Evolutionary conservation across 441 rosid genomes (phyloP), one percentile per base, ranked within the genome.

Genomic region (Syzygium malaccense): DNA sequence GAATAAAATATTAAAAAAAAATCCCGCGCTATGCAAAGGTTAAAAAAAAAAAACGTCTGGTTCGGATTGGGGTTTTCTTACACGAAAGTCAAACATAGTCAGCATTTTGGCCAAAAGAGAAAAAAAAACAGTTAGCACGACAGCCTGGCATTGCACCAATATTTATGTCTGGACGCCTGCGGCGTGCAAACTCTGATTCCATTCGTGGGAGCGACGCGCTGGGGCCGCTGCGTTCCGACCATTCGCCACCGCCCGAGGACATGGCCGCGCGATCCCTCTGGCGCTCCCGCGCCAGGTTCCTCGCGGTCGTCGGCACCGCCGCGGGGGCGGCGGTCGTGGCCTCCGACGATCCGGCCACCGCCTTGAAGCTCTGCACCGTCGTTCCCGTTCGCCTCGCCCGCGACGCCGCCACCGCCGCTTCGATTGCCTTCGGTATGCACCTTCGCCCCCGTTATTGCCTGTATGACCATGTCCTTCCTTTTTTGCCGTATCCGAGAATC

Each of bases 211-310:
- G 25, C 3, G 17, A 1, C n/a, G 51, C 48, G 51, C 51, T 12
- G 83, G 83, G 51, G 66, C 83, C 83, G 51, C 83, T 3, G 51
- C 6, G 51, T 41, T 75, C 83, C 83, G 83, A 75, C 83, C n/a
- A 75, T 75, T 41, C 12, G 48, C 66, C 49, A 14, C 51, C 83
- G 83, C 51, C 83, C 83, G 12, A 13, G 41, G 49, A 53, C 23
- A 96, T 96, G 99, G 96, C 96, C 78, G 84, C 96, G 90, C 93
- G 98, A 91, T 95, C 95, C 32, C 85, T 96, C 55, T 95, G 95
- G 99, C 94, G 97, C 86, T 68, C 93, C 83, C 91, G 95, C 28
- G 84, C 92, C 57, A 95, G 91, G 91, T 45, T 55, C 25, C 94
- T 98, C 83, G 94, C 92, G 86, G 89, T 93, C 19, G 90, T 93